These are phyloP conservation scores for Russula sp. DNA, from an alignment of 768 basidiomycete species.

Conservation along the genomic window DNA sequence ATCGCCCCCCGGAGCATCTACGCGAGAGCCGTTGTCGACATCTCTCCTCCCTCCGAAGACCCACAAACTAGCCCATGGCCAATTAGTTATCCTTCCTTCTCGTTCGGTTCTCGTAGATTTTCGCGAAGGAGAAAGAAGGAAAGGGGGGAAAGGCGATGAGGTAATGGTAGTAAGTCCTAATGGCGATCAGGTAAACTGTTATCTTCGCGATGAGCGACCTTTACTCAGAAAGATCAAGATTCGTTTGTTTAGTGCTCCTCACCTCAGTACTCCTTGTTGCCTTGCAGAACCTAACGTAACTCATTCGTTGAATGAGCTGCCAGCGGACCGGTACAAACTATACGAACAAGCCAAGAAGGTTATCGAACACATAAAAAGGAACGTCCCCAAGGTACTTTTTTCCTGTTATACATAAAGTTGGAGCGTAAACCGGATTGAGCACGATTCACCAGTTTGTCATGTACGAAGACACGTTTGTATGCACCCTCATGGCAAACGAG, in stretches of 20 bases:
- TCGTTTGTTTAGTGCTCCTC: conserved; percentile 42
- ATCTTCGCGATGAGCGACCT: background rate
- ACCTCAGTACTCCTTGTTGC: conserved; percentile 46
- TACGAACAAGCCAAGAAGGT: conserved; percentile 43
- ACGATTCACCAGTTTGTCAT: conserved; percentile 34
- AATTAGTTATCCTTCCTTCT: conserved; percentile 46
- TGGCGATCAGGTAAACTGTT: conserved; percentile 33
- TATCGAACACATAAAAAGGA: conserved; percentile 44
- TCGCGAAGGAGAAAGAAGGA: conserved; percentile 47
- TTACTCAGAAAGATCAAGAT: conserved; percentile 32
- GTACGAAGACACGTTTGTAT: conserved; percentile 35
- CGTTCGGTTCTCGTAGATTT: conserved; percentile 48
- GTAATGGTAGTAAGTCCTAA: conserved; percentile 40
- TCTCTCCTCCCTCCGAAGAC: conserved; percentile 33
- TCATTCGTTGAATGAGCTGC: conserved; percentile 36
- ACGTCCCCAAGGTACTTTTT: conserved; percentile 44
- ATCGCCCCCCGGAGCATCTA: background rate
- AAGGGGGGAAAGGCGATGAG: conserved; percentile 40
- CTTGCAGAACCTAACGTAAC: conserved; percentile 38
- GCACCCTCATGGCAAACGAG: conserved; percentile 43
- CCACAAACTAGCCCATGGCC: conserved; percentile 45
- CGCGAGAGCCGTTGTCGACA: conserved; percentile 16
- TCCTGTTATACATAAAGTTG: background rate
- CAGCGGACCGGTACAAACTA: conserved; percentile 38
- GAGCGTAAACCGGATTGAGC: background rate